phyloP scores from a whole-genome alignment of 169 alveolate species.

The Eimeria necatrix region DNA sequence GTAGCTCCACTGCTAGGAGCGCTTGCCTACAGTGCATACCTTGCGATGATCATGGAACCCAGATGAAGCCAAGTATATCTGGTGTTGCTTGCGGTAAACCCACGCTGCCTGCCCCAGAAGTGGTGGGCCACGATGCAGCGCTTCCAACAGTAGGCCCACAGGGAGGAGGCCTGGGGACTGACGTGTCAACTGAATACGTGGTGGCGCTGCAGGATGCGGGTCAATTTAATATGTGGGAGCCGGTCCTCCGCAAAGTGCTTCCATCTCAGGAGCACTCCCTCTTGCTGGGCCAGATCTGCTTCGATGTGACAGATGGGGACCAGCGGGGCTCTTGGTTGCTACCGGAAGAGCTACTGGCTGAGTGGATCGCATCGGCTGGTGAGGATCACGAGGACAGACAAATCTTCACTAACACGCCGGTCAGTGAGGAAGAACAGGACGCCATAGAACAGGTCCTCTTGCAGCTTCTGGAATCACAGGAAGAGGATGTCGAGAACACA shows the following conservation, averaged over 20 bases:
- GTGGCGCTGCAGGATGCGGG: slow-evolving; percentile 57
- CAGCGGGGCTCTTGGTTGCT: slow-evolving; percentile 53
- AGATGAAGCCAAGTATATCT: background rate
- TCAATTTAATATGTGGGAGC: slow-evolving; percentile 14
- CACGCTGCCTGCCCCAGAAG: background rate
- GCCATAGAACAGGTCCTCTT: slow-evolving; percentile 60
- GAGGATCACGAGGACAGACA: slow-evolving; percentile 51
- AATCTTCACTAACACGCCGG: slow-evolving; percentile 48
- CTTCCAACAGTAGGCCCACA: background rate
- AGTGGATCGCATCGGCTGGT: background rate
- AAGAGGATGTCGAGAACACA: background rate
- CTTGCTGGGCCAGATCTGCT: slow-evolving; percentile 43
- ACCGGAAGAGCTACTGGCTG: slow-evolving; percentile 47
- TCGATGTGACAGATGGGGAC: slow-evolving; percentile 41
- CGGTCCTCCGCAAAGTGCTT: background rate
- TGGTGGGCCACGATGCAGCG: background rate
- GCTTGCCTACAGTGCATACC: background rate
- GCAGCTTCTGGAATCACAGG: background rate
- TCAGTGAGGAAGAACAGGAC: slow-evolving; percentile 62
- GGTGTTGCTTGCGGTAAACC: background rate
- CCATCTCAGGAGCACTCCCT: background rate
- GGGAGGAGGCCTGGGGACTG: background rate
- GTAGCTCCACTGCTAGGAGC: background rate
- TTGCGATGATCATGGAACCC: background rate
- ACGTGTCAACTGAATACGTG: background rate